These are phyloP conservation scores for Kodamaea sp. DNA, from an alignment of 1,139 yeast genomes.

Conservation along the genomic window DNA sequence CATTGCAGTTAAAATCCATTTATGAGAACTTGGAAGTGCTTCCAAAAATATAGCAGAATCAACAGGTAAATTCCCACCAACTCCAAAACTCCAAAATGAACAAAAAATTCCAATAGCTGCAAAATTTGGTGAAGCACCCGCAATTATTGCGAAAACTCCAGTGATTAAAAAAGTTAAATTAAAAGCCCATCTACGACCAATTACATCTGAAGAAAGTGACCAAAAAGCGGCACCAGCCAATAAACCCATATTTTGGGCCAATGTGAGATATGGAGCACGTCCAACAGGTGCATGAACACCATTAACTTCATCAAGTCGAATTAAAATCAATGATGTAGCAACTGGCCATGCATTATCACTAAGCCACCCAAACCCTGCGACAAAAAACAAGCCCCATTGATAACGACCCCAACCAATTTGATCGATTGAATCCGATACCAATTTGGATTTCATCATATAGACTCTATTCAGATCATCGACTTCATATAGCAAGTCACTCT, in stretches of 20 bases:
- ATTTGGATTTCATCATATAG: conserved; percentile 33
- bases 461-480: conserved; percentile 13
- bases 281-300: conserved; percentile 38
- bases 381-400: conserved; percentile 39
- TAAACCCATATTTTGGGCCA: conserved; percentile 43
- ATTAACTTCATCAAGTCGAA: conserved; percentile 32
- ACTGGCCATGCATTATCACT: conserved; percentile 46
- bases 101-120: conserved; percentile 38
- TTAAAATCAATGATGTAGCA: conserved; percentile 34
- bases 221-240: conserved; percentile 42
- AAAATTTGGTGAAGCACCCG: conserved; percentile 41
- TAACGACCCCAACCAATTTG: conserved; percentile 42
- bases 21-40: conserved; percentile 35
- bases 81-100: conserved; percentile 44
- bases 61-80: conserved; percentile 45
- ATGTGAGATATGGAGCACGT: conserved; percentile 35
- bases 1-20: conserved; percentile 43
- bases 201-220: conserved; percentile 40
- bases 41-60: conserved; percentile 45
- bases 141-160: conserved; percentile 35
- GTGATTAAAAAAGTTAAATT: conserved; percentile 40
- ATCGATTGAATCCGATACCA: conserved; percentile 35
- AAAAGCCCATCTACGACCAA: conserved; percentile 45
- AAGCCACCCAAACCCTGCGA: conserved; percentile 46
- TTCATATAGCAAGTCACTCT: conserved; percentile 9